A percentile compares a stretch with the other conserved stretches of the same genome.
Evolutionary conservation across 345 rosid species (phyloP).

Genomic region (Eucalyptus sp.): DNA sequence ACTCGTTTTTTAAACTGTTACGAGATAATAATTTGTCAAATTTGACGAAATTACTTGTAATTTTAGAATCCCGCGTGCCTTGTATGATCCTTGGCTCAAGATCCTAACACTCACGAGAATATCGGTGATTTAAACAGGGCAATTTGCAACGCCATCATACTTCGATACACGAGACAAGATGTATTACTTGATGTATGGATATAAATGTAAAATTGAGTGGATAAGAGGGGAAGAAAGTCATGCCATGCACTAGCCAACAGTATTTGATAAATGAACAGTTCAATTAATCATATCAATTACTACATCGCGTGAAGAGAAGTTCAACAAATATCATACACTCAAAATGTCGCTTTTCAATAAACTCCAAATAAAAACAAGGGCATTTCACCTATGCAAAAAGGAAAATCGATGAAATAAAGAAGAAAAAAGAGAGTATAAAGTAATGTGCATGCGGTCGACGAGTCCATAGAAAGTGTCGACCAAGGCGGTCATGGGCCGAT

Average conservation of each 20-base stretch:
- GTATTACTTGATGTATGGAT: background rate
- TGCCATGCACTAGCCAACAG: background rate
- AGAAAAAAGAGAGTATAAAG: background rate
- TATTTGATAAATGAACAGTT: background rate
- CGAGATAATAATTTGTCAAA: accelerated
- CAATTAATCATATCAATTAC: background rate
- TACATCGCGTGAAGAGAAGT: accelerated
- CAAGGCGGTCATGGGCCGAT: background rate
- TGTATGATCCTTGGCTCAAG: background rate
- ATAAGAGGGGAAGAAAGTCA: background rate
- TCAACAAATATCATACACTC: background rate
- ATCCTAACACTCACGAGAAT: background rate
- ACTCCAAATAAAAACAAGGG: accelerated
- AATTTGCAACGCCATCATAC: background rate
- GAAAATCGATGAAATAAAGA: background rate
- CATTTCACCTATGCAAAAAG: background rate
- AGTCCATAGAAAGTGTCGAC: background rate
- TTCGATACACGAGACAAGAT: accelerated
- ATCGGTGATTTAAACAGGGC: background rate
- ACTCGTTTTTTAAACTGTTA: background rate
- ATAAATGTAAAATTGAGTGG: background rate
- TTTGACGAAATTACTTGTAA: accelerated
- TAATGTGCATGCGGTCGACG: accelerated
- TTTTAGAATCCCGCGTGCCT: accelerated
- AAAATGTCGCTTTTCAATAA: background rate